These are phyloP conservation scores for Hemileccinum hortonii DNA, from an alignment of 1,284 basidiomycete genomes.

Conservation along the genomic window DNA sequence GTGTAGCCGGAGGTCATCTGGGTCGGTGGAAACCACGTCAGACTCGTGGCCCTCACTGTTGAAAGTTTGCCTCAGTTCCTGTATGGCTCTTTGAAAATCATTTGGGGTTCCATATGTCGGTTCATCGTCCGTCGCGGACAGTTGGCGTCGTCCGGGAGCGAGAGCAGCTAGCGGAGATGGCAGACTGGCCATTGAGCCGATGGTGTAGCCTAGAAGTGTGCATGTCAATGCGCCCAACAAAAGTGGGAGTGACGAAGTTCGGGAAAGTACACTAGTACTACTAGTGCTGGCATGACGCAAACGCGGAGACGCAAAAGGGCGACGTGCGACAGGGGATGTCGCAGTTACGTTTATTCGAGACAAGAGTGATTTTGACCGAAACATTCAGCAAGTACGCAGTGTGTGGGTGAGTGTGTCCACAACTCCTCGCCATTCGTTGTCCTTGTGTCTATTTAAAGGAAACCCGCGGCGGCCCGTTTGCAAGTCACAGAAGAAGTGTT, in stretches of 20 bases:
- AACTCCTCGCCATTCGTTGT: background rate
- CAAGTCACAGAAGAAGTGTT: too few species aligned
- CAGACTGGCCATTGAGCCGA: conserved; percentile 14
- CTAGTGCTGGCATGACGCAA: conserved; percentile 19
- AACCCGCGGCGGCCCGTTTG: too few species aligned
- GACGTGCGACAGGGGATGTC: background rate
- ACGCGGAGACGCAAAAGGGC: background rate
- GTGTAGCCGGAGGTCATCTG: conserved; percentile 53
- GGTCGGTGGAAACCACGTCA: conserved; percentile 50
- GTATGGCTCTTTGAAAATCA: conserved; percentile 54
- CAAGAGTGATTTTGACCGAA: conserved; percentile 9
- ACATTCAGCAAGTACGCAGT: conserved; percentile 10
- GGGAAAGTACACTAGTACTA: background rate
- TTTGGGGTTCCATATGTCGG: conserved; percentile 44
- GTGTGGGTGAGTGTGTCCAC: background rate
- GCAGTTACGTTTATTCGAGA: background rate
- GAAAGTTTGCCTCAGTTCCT: conserved; percentile 46
- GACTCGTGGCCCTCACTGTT: conserved; percentile 10
- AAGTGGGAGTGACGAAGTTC: conserved; percentile 6
- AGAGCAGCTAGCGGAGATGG: conserved; percentile 9
- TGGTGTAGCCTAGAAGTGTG: conserved; percentile 24
- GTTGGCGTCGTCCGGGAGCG: conserved; percentile 2
- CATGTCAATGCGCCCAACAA: conserved; percentile 27
- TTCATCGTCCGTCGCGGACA: conserved; percentile 6
- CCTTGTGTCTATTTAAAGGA: too few species aligned